Evolutionary conservation across 1,284 basidiomycete genomes (phyloP).

Genomic region (Cryptococcus wingfieldii): DNA sequence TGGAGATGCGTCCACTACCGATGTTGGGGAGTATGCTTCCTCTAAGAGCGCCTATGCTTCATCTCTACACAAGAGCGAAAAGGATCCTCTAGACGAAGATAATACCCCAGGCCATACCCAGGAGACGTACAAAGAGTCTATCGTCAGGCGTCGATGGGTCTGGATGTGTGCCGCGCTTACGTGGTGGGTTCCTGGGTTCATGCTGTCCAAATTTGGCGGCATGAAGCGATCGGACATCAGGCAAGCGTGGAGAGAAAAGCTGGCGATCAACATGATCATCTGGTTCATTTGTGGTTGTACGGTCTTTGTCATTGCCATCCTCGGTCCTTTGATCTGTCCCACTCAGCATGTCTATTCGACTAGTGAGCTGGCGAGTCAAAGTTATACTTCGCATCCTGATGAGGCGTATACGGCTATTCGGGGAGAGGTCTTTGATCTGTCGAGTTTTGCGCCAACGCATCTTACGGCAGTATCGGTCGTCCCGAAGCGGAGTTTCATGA

Average conservation of each 20-base stretch:
- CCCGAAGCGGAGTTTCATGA: conserved; percentile 65
- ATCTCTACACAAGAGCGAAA: conserved; percentile 67
- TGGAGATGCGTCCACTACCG: conserved; percentile 75
- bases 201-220: conserved; percentile 68
- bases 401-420: conserved; percentile 78
- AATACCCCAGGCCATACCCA: conserved; percentile 72
- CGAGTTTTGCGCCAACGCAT: conserved; percentile 54
- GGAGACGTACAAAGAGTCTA: conserved; percentile 77
- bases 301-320: conserved; percentile 86
- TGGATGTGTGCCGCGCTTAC: conserved; percentile 84
- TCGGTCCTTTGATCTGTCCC: conserved; percentile 88
- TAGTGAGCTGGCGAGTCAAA: conserved; percentile 71
- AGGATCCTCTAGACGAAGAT: conserved; percentile 69
- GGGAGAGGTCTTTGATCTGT: conserved; percentile 68
- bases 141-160: conserved; percentile 81
- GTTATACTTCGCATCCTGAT: conserved; percentile 60
- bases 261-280: conserved; percentile 92
- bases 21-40: conserved; percentile 85
- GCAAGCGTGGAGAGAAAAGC: conserved; percentile 96
- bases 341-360: conserved; percentile 84
- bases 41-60: conserved; percentile 87
- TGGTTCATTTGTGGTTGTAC: conserved; percentile 87
- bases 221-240: conserved; percentile 93
- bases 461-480: conserved; percentile 68
- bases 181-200: conserved; percentile 77